Percentiles rank a stretch among this genome's conserved stretches.
phyloP scores from a whole-genome alignment of 2,329 filamentous ascomycete genomes.

The Elsinoe ampelina region DNA sequence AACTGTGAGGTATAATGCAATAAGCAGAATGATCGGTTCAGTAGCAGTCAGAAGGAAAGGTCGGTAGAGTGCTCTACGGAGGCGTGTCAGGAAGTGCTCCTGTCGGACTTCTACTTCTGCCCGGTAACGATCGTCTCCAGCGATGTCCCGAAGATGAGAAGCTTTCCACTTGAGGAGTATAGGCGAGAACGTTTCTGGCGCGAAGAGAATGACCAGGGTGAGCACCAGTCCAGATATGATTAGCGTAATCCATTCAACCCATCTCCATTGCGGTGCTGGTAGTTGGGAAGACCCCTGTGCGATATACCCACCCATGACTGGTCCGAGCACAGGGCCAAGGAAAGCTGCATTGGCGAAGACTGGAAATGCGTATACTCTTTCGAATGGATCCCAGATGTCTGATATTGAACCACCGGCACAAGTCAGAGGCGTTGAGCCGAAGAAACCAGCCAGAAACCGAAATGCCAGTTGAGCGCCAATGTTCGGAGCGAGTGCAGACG shows the following conservation, averaged over 20 bases:
- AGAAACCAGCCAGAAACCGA: constrained; percentile 42
- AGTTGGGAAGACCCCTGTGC: constrained; percentile 22
- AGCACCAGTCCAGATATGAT: constrained; percentile 21
- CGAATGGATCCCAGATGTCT: constrained; percentile 40
- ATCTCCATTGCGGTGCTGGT: constrained; percentile 36
- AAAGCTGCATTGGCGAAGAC: constrained; percentile 40
- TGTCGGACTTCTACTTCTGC: constrained; percentile 38
- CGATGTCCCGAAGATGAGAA: constrained; percentile 22
- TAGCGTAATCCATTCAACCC: constrained; percentile 35
- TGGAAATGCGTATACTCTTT: constrained; percentile 42
- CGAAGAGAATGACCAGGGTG: constrained; percentile 29
- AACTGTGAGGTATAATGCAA: constrained; percentile 40
- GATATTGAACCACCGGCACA: constrained; percentile 39
- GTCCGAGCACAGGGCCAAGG: constrained; percentile 34
- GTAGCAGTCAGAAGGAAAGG: constrained; percentile 35
- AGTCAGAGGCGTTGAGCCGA: constrained; percentile 37
- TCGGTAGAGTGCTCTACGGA: constrained; percentile 32
- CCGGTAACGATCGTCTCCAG: constrained; percentile 37
- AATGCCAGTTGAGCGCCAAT: constrained; percentile 40
- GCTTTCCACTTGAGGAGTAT: constrained; percentile 27
- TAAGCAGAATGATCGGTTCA: constrained; percentile 40
- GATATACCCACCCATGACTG: constrained; percentile 39
- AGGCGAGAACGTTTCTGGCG: constrained; percentile 43
- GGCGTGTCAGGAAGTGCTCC: constrained; percentile 29
- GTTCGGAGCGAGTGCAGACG: constrained; percentile 38